phyloP scores from a whole-genome alignment of 345 rosid species.

The Salix udensis region DNA sequence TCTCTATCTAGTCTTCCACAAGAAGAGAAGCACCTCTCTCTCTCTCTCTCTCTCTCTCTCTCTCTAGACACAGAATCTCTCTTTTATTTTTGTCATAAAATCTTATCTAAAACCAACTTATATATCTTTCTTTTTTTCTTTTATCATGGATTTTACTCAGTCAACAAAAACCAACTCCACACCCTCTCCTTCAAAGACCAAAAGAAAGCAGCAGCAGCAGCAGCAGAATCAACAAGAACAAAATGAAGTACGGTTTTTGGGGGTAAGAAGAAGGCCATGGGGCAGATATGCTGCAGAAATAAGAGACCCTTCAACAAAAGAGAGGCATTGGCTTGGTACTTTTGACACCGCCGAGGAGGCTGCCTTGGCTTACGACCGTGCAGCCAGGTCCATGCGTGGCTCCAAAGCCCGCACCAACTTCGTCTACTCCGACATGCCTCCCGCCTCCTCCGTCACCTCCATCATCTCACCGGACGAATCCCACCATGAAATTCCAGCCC shows the following conservation, averaged over 20 bases:
- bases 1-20: neutral
- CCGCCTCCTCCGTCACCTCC: conserved; percentile 78
- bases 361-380: conserved; percentile 87
- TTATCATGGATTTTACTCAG: conserved; percentile 37
- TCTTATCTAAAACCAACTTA: neutral
- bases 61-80: neutral
- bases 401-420: conserved; percentile 86
- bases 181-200: conserved; percentile 53
- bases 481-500: conserved; percentile 43
- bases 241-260: conserved; percentile 56
- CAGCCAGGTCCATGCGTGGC: conserved; percentile 83
- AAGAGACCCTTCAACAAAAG: conserved; percentile 88
- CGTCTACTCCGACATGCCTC: conserved; percentile 84
- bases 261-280: conserved; percentile 96
- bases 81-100: neutral
- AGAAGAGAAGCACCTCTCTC: conserved; percentile 4
- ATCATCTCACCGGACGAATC: conserved; percentile 83
- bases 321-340: conserved; percentile 90
- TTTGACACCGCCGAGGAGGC: conserved; percentile 91
- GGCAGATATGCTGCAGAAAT: conserved; percentile 94
- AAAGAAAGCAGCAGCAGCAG: conserved; percentile 41
- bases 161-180: conserved; percentile 24
- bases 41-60: conserved; percentile 3
- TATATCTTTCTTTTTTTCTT: neutral
- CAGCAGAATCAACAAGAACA: conserved; percentile 12